Base-by-base conservation (phyloP, 371 early-diverging fungal genomes). In the Circinella minor region DNA sequence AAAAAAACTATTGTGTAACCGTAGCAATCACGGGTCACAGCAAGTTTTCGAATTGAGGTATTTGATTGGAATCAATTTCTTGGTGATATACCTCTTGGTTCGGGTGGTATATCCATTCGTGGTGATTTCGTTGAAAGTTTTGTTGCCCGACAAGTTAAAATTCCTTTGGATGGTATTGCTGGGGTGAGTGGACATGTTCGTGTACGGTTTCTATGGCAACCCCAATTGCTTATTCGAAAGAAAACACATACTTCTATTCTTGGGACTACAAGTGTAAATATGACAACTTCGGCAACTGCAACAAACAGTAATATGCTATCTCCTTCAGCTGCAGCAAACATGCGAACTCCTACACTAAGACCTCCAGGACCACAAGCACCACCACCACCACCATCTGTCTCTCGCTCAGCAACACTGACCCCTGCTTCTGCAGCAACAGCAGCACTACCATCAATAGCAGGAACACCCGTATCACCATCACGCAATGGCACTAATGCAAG, bases 41-140 rank as follows among this genome's bases (percentile, higher is more conserved):
- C 91, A 1, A 82, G 87, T 70, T 83, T 94, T 72, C 76, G 86
- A 36, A 80, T 91, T 43, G 95, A 94, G 71, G 88, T 92, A n/a
- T 93, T 89, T 77, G 95, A 94, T 77, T 94, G 93, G 93, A 94
- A 94, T 73, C 89, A 90, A 75, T 74, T 94, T 15, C 75, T 81
- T 55, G 78, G 84, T 13, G 83, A 86, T 76, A 82, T 82, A 60
- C 84, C 86, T 59, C 34, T 74, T 57, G 84, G 84, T 1, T 84
- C 84, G 9, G 80, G 81, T 20, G 83, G 81, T 39, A 77, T 85
- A 4, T 75, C 85, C 9, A 49, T 85, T 13, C 73, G 80, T 62
- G 80, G 80, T 17, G 79, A 81, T 61, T 65, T 68, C 17, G 83
- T 85, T 1, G 77, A 82, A 66, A 77, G 80, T 63, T 85, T 85